Evolutionary conservation across 805 yeast genomes (phyloP).

Genomic region (Clavispora vitiphila): DNA sequence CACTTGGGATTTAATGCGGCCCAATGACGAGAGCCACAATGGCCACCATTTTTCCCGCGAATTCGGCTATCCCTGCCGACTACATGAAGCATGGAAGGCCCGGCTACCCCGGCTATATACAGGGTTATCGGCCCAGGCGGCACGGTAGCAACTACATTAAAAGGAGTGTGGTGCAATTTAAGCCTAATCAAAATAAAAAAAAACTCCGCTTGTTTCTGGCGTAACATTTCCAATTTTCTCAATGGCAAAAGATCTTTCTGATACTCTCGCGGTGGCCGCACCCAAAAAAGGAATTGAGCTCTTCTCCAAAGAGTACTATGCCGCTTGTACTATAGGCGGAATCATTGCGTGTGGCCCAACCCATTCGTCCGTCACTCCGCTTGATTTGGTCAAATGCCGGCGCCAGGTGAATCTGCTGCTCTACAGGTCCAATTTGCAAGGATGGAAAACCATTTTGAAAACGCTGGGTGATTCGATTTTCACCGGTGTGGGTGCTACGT

Average conservation of each 20-base stretch:
- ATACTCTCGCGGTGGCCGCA: slow-evolving; percentile 26
- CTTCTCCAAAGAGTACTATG: slow-evolving; percentile 59
- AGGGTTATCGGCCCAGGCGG: slow-evolving; percentile 2
- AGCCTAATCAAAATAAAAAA: too few relatives aligned
- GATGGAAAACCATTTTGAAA: slow-evolving; percentile 70
- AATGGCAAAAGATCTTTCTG: slow-evolving; percentile 15
- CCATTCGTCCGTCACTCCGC: slow-evolving; percentile 87
- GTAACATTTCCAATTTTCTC: background rate
- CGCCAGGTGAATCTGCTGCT: slow-evolving; percentile 76
- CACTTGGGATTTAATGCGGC: too few relatives aligned
- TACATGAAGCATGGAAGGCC: background rate
- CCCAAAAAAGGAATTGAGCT: slow-evolving; percentile 38
- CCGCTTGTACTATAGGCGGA: slow-evolving; percentile 75
- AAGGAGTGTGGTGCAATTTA: background rate
- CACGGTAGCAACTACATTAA: background rate
- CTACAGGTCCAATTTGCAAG: slow-evolving; percentile 74
- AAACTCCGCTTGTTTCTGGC: too few relatives aligned
- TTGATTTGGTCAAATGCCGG: slow-evolving; percentile 91
- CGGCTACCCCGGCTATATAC: background rate
- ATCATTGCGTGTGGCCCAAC: slow-evolving; percentile 94
- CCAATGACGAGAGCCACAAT: too few relatives aligned
- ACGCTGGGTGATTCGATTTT: slow-evolving; percentile 77
- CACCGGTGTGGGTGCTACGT: slow-evolving; percentile 90
- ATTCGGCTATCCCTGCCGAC: too few relatives aligned
- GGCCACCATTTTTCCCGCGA: too few relatives aligned